Evolutionary conservation across 192 early-diverging fungal genomes (phyloP).

Genomic region (Coemansia guatemalensis): DNA sequence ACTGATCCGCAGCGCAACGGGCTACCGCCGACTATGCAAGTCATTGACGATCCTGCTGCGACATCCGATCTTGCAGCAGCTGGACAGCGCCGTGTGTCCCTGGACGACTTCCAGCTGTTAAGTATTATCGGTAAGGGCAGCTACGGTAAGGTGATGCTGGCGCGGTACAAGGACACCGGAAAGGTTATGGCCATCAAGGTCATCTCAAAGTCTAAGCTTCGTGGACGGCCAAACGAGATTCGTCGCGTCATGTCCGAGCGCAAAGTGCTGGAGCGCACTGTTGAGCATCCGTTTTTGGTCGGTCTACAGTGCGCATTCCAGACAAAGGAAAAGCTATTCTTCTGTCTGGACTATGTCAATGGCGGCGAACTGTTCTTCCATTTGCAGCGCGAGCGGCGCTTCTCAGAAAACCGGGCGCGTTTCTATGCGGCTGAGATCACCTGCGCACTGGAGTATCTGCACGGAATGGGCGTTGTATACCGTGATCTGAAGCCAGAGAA

Average conservation of each 20-base stretch:
- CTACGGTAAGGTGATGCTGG: conserved; percentile 76
- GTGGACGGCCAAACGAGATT: conserved; percentile 63
- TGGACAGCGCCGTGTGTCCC: conserved; percentile 25
- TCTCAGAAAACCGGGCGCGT: conserved; percentile 61
- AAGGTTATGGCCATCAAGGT: conserved; percentile 72
- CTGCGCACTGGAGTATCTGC: conserved; percentile 69
- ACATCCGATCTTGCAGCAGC: not conserved
- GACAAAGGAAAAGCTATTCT: conserved; percentile 69
- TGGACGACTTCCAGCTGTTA: conserved; percentile 68
- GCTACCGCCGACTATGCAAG: conserved; percentile 13
- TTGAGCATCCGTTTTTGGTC: conserved; percentile 65
- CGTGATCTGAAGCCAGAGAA: conserved; percentile 83
- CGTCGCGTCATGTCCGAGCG: conserved; percentile 66
- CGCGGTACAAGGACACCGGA: conserved; percentile 71
- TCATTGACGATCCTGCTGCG: conserved; percentile 15
- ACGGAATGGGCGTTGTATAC: conserved; percentile 91
- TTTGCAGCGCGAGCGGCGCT: conserved; percentile 65
- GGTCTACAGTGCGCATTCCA: conserved; percentile 75
- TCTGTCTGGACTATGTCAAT: conserved; percentile 75
- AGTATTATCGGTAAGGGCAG: conserved; percentile 77
- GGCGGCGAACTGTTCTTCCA: conserved; percentile 78
- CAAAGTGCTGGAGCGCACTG: conserved; percentile 57
- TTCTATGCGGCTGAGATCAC: conserved; percentile 63
- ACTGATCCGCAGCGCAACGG: conserved; percentile 32
- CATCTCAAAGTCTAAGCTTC: conserved; percentile 66